Percentiles rank a stretch among this genome's conserved stretches.
These are phyloP conservation scores for Fragaria ananassa DNA, from an alignment of 306 rosid genomes.

Conservation along the genomic window DNA sequence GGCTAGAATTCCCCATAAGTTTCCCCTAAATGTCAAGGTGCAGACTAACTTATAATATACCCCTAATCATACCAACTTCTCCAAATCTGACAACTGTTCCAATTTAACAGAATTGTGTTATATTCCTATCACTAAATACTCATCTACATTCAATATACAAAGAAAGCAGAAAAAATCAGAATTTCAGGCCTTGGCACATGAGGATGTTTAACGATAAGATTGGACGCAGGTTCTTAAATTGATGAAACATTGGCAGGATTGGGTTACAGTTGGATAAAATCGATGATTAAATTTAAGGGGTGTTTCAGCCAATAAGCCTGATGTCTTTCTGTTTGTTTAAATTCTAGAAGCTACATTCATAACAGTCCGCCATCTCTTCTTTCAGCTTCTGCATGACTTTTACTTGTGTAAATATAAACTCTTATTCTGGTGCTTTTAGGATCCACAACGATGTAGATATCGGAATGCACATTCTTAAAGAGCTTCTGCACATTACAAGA, in stretches of 20 bases:
- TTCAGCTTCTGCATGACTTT: constrained; percentile 2
- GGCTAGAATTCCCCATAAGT: not conserved
- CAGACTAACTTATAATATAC: not conserved
- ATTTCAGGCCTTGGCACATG: not conserved
- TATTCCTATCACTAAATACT: not conserved
- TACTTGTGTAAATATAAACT: not conserved
- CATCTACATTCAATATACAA: not conserved
- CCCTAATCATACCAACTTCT: not conserved
- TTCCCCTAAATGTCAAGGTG: not conserved
- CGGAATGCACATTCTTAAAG: not conserved
- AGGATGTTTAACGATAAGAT: not conserved
- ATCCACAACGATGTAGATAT: constrained; percentile 14
- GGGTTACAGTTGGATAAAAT: not conserved
- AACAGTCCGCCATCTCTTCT: not conserved
- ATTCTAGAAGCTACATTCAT: not conserved
- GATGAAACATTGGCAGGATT: not conserved
- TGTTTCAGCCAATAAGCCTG: not conserved
- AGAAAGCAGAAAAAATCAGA: not conserved
- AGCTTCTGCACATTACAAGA: not conserved
- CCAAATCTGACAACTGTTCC: not conserved
- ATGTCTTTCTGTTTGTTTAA: not conserved
- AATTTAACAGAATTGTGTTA: not conserved
- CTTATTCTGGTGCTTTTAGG: not conserved
- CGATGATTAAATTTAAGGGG: not conserved
- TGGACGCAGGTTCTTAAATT: not conserved